Conservation (phyloP, 228 moss, liverwort and hornwort species). For the Sphagnum magellanicum region DNA sequence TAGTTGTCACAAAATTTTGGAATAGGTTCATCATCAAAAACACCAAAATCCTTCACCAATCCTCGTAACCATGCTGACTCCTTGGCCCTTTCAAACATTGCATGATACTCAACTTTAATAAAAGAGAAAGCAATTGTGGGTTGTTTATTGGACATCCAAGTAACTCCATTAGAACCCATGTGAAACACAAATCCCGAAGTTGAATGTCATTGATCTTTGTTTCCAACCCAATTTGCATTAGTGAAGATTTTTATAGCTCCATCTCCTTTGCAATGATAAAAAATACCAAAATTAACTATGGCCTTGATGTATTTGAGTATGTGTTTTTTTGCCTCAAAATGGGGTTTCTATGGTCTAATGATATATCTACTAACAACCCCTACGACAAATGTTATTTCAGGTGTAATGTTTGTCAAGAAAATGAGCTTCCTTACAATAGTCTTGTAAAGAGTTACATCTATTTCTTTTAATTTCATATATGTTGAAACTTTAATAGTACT, state of each 20-base stretch:
- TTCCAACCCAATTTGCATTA: slow-evolving; percentile 4
- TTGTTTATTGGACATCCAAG: not conserved
- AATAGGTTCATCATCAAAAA: not conserved
- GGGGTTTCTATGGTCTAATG: not conserved
- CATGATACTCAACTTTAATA: not conserved
- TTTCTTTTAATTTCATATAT: not conserved
- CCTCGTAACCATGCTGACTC: not conserved
- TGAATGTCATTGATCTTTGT: not conserved
- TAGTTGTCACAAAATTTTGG: not conserved
- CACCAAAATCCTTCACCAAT: not conserved
- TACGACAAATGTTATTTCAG: not conserved
- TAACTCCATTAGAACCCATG: not conserved
- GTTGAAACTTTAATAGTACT: not conserved
- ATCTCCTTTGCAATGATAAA: not conserved
- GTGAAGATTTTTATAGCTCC: not conserved
- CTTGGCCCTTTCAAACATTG: not conserved
- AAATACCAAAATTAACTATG: not conserved
- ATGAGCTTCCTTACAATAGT: not conserved
- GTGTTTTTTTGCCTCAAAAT: not conserved
- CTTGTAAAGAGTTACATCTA: not conserved
- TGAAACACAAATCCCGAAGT: not conserved
- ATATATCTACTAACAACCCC: not conserved
- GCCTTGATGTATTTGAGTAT: slow-evolving; percentile 1
- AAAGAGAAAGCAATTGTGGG: not conserved
- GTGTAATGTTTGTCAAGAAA: not conserved